Conservation (phyloP, 2,329 filamentous ascomycete species). For the Cladosporium sp. region DNA sequence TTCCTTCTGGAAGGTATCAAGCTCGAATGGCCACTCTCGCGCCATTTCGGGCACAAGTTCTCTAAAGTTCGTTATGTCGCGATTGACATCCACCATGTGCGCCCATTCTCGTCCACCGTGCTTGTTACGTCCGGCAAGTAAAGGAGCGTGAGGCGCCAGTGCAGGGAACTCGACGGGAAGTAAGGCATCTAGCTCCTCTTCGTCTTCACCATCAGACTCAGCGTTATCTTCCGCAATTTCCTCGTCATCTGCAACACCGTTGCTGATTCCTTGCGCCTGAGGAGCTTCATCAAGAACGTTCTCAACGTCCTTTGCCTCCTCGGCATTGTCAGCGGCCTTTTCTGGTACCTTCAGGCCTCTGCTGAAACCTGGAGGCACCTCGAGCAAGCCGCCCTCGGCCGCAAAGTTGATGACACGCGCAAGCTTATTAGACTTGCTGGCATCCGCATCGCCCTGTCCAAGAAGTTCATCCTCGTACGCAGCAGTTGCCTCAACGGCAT, state of each 20-base stretch:
- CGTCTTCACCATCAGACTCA: constrained; percentile 40
- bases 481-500: constrained; percentile 79
- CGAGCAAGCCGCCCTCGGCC: constrained; percentile 70
- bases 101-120: constrained; percentile 87
- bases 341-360: constrained; percentile 72
- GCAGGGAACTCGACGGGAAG: constrained; percentile 91
- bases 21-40: constrained; percentile 90
- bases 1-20: constrained; percentile 98
- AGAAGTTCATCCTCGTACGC: constrained; percentile 74
- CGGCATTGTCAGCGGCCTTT: constrained; percentile 48
- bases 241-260: constrained; percentile 29
- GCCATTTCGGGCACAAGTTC: constrained; percentile 97
- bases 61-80: constrained; percentile 87
- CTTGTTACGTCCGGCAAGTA: constrained; percentile 67
- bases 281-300: constrained; percentile 52
- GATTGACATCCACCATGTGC: constrained; percentile 94
- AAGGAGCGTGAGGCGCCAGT: constrained; percentile 73
- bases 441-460: constrained; percentile 17
- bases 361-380: constrained; percentile 74
- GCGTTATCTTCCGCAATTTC: constrained; percentile 32
- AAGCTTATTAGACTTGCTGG: constrained; percentile 48
- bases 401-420: constrained; percentile 82
- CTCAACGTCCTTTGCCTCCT: constrained; percentile 65
- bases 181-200: constrained; percentile 73
- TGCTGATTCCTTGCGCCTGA: constrained; percentile 34